phyloP scores from a whole-genome alignment of 148 eudicot genomes.

The Salicornia ramosissima region DNA sequence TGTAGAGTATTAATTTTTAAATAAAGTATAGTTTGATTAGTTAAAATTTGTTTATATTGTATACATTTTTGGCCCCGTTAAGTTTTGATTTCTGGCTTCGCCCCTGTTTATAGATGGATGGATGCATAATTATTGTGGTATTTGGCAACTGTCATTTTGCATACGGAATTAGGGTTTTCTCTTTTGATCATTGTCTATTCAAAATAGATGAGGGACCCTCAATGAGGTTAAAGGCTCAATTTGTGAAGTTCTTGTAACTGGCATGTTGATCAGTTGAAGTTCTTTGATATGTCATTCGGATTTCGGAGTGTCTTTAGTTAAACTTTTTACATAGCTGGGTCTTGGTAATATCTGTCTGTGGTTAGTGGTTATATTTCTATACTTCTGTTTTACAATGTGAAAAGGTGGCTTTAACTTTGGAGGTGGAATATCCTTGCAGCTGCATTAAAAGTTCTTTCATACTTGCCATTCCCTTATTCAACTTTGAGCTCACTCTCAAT shows the following conservation, averaged over 20 bases:
- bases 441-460: constrained; percentile 75
- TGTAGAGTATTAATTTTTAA: no score
- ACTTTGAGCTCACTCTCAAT: constrained; percentile 54
- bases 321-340: not conserved
- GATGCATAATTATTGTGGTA: not conserved
- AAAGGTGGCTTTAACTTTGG: not conserved
- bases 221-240: not conserved
- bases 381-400: constrained; percentile 1
- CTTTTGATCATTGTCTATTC: not conserved
- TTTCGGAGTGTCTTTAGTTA: not conserved
- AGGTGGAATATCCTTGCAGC: constrained; percentile 47
- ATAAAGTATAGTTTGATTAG: no score
- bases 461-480: constrained; percentile 87
- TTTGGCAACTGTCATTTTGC: not conserved
- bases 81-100: no score
- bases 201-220: not conserved
- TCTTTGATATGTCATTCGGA: not conserved
- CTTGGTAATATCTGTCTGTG: not conserved
- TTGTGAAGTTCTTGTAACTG: not conserved
- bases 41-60: no score
- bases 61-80: no score
- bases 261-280: not conserved
- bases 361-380: not conserved
- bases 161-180: not conserved
- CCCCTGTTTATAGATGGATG: no score